phyloP scores from a whole-genome alignment of 179 eudicot species.

The Silene vulgaris region DNA sequence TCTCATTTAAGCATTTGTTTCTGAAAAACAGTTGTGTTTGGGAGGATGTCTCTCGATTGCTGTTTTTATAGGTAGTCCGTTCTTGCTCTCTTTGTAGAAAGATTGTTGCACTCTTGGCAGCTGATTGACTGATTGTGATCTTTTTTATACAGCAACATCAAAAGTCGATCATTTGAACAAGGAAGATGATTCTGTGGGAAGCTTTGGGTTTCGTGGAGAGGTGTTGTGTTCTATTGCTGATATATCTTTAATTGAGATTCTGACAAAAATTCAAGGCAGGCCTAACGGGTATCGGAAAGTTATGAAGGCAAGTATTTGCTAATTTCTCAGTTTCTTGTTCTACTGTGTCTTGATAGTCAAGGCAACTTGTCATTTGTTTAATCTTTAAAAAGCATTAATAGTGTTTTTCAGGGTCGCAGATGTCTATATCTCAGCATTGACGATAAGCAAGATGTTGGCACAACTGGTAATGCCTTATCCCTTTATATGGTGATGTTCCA shows the following conservation, averaged over 20 bases:
- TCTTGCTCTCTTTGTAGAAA: neutral
- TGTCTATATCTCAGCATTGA: slow-evolving; percentile 80
- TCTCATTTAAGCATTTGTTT: neutral
- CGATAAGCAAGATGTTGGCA: slow-evolving; percentile 69
- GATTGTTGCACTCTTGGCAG: neutral
- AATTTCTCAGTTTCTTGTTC: slow-evolving; percentile 15
- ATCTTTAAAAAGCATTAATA: slow-evolving; percentile 14
- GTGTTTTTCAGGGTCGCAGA: slow-evolving; percentile 54
- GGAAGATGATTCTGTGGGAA: slow-evolving; percentile 32
- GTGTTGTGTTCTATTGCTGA: slow-evolving; percentile 83
- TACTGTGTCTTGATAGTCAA: slow-evolving; percentile 1
- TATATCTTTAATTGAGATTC: slow-evolving; percentile 71
- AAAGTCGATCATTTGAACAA: slow-evolving; percentile 38
- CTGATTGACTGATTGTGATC: slow-evolving; percentile 10
- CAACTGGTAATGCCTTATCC: slow-evolving; percentile 52
- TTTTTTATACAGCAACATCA: slow-evolving; percentile 63
- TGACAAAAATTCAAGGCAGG: slow-evolving; percentile 77
- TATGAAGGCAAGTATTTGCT: slow-evolving; percentile 57
- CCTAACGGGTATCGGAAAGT: slow-evolving; percentile 91
- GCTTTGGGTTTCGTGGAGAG: slow-evolving; percentile 92
- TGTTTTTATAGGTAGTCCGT: neutral
- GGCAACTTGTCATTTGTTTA: slow-evolving; percentile 13
- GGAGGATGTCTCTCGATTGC: neutral
- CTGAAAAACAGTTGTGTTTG: neutral
- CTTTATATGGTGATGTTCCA: slow-evolving; percentile 6